These are phyloP conservation scores for Trichoderma asperellum DNA, from an alignment of 2,329 filamentous ascomycete genomes.

Conservation along the genomic window DNA sequence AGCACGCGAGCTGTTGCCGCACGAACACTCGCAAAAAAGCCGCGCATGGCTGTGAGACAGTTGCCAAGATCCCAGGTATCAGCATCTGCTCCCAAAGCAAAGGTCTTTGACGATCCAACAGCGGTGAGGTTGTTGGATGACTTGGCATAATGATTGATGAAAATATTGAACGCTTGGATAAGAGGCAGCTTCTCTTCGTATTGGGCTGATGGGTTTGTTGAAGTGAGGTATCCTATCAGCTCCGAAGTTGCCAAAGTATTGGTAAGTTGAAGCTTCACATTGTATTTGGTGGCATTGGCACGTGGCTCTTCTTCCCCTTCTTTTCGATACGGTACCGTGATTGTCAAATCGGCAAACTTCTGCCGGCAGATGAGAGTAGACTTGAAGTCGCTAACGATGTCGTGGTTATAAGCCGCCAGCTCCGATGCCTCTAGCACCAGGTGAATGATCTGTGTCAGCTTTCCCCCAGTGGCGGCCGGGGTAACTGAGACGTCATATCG, in stretches of 20 bases:
- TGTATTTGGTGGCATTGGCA: slow-evolving; percentile 31
- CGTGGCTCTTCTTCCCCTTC: slow-evolving; percentile 40
- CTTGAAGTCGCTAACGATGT: slow-evolving; percentile 43
- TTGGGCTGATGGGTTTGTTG: slow-evolving; percentile 32
- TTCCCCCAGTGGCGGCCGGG: slow-evolving; percentile 22
- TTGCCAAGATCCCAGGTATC: slow-evolving; percentile 34
- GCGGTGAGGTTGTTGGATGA: slow-evolving; percentile 33
- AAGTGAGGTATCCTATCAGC: slow-evolving; percentile 37
- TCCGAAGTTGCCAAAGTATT: slow-evolving; percentile 35
- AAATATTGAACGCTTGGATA: slow-evolving; percentile 33
- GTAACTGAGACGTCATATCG: slow-evolving; percentile 28
- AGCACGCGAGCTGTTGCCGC: slow-evolving; percentile 29
- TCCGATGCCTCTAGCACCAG: slow-evolving; percentile 35
- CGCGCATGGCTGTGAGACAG: slow-evolving; percentile 40
- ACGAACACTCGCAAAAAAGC: slow-evolving; percentile 34
- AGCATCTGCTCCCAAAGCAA: slow-evolving; percentile 29
- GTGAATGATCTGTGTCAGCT: slow-evolving; percentile 29
- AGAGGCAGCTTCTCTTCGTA: slow-evolving; percentile 36
- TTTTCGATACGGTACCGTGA: slow-evolving; percentile 35
- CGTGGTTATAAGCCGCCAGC: slow-evolving; percentile 26
- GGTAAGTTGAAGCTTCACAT: slow-evolving; percentile 34
- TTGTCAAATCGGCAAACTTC: slow-evolving; percentile 31
- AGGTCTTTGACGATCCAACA: slow-evolving; percentile 40
- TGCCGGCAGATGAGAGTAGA: slow-evolving; percentile 39
- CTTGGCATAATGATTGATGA: slow-evolving; percentile 42